Base-by-base conservation (phyloP, 2,329 filamentous ascomycete species). In the Lachnellula cervina region DNA sequence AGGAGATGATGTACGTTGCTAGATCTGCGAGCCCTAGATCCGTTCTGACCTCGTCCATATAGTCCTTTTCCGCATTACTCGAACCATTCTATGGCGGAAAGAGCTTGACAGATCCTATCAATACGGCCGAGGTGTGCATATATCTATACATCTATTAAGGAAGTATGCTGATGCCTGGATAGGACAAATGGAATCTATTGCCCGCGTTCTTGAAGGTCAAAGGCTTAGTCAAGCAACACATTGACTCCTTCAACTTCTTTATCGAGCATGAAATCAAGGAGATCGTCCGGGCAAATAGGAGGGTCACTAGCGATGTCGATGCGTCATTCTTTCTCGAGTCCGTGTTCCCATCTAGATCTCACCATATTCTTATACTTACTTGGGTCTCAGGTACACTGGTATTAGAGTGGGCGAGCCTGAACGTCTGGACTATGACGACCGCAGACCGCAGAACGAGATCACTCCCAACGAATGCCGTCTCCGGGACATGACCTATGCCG, bases 161-260 rank as follows among this genome's bases (percentile, higher is more conserved):
- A 13, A 32, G 28, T 32, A 32, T 32, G 28, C 28, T 32, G 28
- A 32, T 32, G 28, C 9, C 28, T 32, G 9, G 28, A 64, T 80
- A 88, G 68, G 94, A 99, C 76, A 99, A 99, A 79, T 97, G 93
- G 83, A 96, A 97, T 71, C 79, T 99, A 43, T 76, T 99, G 28
- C 95, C 94, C 0, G 94, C 94, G n/a, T 99, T 99, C 72, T 77
- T 99, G 57, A 97, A 97, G 73, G 92, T 97, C 67, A 99, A 99
- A 74, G 82, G 92, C 55, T 78, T 97, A 55, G 92, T 97, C 52
- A 97, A 97, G 73, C 93, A 97, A 77, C 82, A 78, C 62, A 80
- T 68, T 46, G 95, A 99, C 76, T 97, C 94, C 23, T 99, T 95
- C 80, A 97, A 99, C 75, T 96, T 94, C 75, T 97, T 99, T 66